Evolutionary conservation across 1,284 basidiomycete genomes (phyloP).

Genomic region (Xanthoconium separans): DNA sequence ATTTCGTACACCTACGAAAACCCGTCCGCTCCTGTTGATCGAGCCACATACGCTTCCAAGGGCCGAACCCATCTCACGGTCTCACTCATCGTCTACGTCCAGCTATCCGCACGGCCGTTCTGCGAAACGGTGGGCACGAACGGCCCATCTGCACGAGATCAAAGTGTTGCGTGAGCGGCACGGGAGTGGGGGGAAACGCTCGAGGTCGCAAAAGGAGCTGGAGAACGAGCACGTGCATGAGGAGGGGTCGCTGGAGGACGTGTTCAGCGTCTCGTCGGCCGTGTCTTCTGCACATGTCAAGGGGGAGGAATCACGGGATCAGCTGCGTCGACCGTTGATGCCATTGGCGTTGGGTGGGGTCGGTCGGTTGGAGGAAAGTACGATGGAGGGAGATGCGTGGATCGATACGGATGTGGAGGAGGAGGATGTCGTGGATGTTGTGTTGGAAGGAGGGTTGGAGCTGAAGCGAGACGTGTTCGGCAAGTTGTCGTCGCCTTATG

Average conservation of each 20-base stretch:
- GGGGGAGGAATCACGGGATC: neutral
- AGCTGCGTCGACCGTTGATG: slow-evolving; percentile 3
- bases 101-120: slow-evolving; percentile 19
- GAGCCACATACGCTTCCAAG: slow-evolving; percentile 26
- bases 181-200: slow-evolving; percentile 11
- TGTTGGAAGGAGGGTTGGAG: slow-evolving; percentile 15
- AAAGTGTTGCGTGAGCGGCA: slow-evolving; percentile 23
- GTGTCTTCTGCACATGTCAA: neutral
- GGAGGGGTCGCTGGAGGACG: slow-evolving; percentile 8
- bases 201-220: slow-evolving; percentile 7
- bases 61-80: slow-evolving; percentile 19
- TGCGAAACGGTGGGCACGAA: slow-evolving; percentile 61
- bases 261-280: slow-evolving; percentile 5
- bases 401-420: slow-evolving; percentile 31
- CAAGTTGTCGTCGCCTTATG: neutral
- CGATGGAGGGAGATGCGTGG: slow-evolving; percentile 24
- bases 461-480: slow-evolving; percentile 14
- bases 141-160: slow-evolving; percentile 72
- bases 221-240: slow-evolving; percentile 9
- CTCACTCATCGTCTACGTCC: slow-evolving; percentile 31
- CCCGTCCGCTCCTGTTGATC: slow-evolving; percentile 6
- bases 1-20: slow-evolving; percentile 28
- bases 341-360: slow-evolving; percentile 10
- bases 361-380: slow-evolving; percentile 10
- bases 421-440: slow-evolving; percentile 12